Base-by-base conservation (phyloP, 805 yeast genomes). In the Yueomyces sinensis region DNA sequence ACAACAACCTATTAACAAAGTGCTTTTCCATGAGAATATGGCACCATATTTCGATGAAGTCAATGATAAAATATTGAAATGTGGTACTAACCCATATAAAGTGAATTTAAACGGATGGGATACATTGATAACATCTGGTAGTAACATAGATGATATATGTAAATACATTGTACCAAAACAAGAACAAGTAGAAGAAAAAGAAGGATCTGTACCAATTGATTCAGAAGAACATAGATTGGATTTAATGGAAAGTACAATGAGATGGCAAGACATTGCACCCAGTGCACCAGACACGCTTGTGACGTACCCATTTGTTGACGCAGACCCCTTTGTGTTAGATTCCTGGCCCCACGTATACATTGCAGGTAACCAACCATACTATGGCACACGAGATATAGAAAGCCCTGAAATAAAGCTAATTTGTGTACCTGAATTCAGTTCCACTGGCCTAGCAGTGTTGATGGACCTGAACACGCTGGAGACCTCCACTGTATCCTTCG, bases 281-380 rank as follows among this genome's bases (percentile, higher is more conserved):
- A 86, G 96, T 0, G 94, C 95, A 1, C 98, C 98, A 0, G 97
- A 91, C 49, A 91, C 98, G 0, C 59, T 91, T 30, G 80, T 87
- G 68, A 76, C 94, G 43, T 86, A 83, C 46, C 96, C 98, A 1
- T 87, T 67, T 47, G 68, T 69, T 9, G 72, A 74, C 18, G 47
- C 51, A 2, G 97, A 91, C 54, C 97, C 97, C 3, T 84, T 89
- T 54, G 63, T 76, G 2, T 60, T 91, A n/a, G 61, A 61, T 9
- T 82, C 82, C 47, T 72, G 82, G 14, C 97, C 97, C 1, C 87
- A 84, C 51, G 78, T 87, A 3, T 84, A 81, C 49, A 74, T 83
- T 45, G 83, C 73, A 3, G 97, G 95, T 0, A 89, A 87, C 50
- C 95, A 84, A 54, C 72, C 77, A 0, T 50, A 54, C 23, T 84